Conservation (phyloP, 768 basidiomycete species). For the Boletellus ananas region DNA sequence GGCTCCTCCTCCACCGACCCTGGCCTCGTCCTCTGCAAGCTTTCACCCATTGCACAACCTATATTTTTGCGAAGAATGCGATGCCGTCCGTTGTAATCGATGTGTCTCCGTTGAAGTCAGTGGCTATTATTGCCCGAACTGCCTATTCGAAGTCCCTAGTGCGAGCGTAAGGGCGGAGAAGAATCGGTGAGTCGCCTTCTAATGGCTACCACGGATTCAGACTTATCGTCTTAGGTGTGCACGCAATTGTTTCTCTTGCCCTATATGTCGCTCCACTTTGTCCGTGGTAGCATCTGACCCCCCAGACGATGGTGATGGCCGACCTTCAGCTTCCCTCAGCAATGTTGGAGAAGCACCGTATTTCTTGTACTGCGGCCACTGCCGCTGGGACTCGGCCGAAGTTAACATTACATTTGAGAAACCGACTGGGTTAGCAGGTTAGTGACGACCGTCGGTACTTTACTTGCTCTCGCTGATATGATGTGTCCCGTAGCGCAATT, state of each 20-base stretch:
- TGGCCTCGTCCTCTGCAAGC: slow-evolving; percentile 71
- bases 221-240: slow-evolving; percentile 67
- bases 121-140: slow-evolving; percentile 97
- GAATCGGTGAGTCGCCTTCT: slow-evolving; percentile 61
- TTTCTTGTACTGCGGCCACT: slow-evolving; percentile 87
- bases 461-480: background rate
- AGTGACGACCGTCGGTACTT: slow-evolving; percentile 17
- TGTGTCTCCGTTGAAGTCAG: slow-evolving; percentile 93
- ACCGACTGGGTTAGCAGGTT: slow-evolving; percentile 91
- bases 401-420: slow-evolving; percentile 94
- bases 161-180: slow-evolving; percentile 98
- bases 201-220: background rate
- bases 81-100: slow-evolving; percentile 87
- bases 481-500: slow-evolving; percentile 64
- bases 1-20: slow-evolving; percentile 66
- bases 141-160: slow-evolving; percentile 96
- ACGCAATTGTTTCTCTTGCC: slow-evolving; percentile 96
- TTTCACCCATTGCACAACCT: slow-evolving; percentile 83
- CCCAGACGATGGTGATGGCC: slow-evolving; percentile 53
- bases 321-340: slow-evolving; percentile 49
- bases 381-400: slow-evolving; percentile 92
- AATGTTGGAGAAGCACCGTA: slow-evolving; percentile 83
- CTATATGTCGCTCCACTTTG: slow-evolving; percentile 85
- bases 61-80: slow-evolving; percentile 99
- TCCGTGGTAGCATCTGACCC: slow-evolving; percentile 90